Base-by-base conservation (phyloP, 2,329 filamentous ascomycete species). In the Proliferodiscus dingleyae region DNA sequence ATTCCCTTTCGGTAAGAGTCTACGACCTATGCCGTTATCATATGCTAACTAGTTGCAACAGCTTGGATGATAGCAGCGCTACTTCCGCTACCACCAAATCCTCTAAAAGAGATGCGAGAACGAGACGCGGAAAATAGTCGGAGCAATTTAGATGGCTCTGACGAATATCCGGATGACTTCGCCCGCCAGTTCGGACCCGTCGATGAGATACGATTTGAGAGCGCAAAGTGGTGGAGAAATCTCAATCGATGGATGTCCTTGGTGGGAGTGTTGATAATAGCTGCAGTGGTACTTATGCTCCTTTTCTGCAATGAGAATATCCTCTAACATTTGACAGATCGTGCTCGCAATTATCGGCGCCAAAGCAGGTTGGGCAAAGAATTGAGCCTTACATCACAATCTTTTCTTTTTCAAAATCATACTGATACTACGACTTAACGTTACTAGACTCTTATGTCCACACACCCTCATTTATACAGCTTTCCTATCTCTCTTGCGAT, bases 1-100 rank as follows among this genome's bases (percentile, higher is more conserved):
- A 37, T 80, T 89, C 59, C 89, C 87, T 5, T 74, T 89, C 50
- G 73, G 81, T 85, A 68, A 66, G 79, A 50, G 8, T 43, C 50
- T 36, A 24, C 9, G 10, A n/a, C 6, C n/a, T 5, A 24, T 32
- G 33, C 23, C 2, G 28, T 21, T 19, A 21, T 37, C 18, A 26
- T 6, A n/a, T 6, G 16, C 46, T 52, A 44, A 54, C 32, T 22
- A 43, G 39, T 18, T 16, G 18, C 3, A 37, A 46, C 55, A 84
- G 85, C 83, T 45, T 94, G 88, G 88, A 86, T 91, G 69, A 71
- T 89, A 52, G 89, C 83, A 2, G 78, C 87, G 1, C 74, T 90
- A 43, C 70, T 93, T 10, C 86, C 87, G 1, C 66, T 94, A 5
- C 86, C 86, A 8, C 69, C 70, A 1, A 74, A 75, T 44, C 76